A percentile compares a stretch with the other conserved stretches of the same genome.
Evolutionary conservation across 1,284 basidiomycete genomes (phyloP).

Genomic region (Exobasidium rhododendri): DNA sequence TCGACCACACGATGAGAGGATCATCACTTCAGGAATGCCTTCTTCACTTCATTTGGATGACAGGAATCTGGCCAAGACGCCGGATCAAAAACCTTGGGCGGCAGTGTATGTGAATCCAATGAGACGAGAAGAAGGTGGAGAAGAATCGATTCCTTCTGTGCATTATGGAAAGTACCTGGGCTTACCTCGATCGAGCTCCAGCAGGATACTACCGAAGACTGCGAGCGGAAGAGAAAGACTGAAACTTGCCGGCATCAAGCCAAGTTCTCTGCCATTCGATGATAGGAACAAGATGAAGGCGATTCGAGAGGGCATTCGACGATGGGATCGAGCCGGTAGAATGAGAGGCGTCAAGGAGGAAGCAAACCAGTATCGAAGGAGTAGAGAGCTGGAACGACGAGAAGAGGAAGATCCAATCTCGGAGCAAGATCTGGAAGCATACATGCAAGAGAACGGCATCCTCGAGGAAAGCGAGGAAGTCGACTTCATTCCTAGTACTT

Average conservation of each 20-base stretch:
- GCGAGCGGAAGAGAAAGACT: constrained; percentile 8
- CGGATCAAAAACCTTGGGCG: constrained; percentile 39
- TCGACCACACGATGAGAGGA: neutral
- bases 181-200: constrained; percentile 2
- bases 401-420: neutral
- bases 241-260: constrained; percentile 19
- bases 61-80: constrained; percentile 34
- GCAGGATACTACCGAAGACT: neutral
- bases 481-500: too few species aligned
- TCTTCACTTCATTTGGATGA: constrained; percentile 17
- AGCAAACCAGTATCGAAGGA: constrained; percentile 66
- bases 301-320: constrained; percentile 62
- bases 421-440: constrained; percentile 1
- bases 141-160: constrained; percentile 22
- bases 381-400: constrained; percentile 1
- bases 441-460: constrained; percentile 2
- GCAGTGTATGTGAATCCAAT: constrained; percentile 41
- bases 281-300: constrained; percentile 62
- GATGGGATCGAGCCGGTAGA: constrained; percentile 63
- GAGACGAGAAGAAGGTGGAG: constrained; percentile 6
- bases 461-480: neutral
- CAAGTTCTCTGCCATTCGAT: constrained; percentile 45
- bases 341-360: constrained; percentile 60
- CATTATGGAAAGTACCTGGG: constrained; percentile 32
- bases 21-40: neutral